phyloP scores from a whole-genome alignment of 139 green algal genomes.

The Zygnema cylindricum region DNA sequence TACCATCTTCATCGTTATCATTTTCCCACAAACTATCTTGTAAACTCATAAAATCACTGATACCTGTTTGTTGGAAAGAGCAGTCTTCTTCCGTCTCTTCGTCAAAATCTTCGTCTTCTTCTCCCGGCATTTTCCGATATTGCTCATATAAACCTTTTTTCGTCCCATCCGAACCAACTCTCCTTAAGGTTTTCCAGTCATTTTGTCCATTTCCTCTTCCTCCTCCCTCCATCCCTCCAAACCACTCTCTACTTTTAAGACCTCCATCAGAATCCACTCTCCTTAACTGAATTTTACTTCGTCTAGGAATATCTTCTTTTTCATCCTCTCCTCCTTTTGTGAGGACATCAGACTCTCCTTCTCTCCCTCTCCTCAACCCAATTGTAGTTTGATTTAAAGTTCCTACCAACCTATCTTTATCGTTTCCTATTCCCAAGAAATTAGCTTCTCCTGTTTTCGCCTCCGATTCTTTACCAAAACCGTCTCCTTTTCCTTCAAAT shows the following conservation, averaged over 20 bases:
- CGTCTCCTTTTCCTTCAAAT: background rate
- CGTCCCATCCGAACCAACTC: background rate
- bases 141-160: background rate
- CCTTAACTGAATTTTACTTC: background rate
- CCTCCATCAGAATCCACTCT: background rate
- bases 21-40: background rate
- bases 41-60: background rate
- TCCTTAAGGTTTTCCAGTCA: background rate
- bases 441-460: background rate
- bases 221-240: background rate
- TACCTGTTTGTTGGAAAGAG: background rate
- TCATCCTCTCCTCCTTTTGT: background rate
- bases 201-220: background rate
- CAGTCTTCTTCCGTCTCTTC: background rate
- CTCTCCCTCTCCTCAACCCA: background rate
- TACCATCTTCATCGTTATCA: background rate
- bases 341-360: background rate
- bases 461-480: background rate
- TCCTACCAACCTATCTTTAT: background rate
- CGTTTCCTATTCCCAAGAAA: background rate
- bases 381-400: background rate
- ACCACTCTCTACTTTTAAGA: background rate
- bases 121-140: background rate
- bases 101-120: background rate
- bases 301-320: background rate